Base-by-base conservation (phyloP, 169 alveolate species). In the Cryptosporidium parvum region DNA sequence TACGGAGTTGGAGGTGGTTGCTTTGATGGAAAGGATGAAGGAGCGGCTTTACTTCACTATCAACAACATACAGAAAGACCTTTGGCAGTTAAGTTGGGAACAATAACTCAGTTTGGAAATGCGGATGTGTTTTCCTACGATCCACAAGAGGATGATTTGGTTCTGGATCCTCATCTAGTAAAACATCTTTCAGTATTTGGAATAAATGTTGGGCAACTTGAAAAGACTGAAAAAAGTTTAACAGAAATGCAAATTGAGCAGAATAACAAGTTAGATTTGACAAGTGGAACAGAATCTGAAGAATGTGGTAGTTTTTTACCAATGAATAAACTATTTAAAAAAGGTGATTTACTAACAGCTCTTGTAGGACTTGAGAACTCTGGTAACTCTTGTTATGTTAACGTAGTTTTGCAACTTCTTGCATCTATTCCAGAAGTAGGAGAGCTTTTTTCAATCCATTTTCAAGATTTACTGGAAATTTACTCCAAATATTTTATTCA, bases 91-190 rank as follows among this genome's bases (percentile, higher is more conserved):
- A 97, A 97, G 93, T 73, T 97, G 21, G 98, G 98, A 2, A 97
- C 99, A 35, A 96, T 97, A 51, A 96, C 98, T 5, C 96, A 96
- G 7, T 94, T 93, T 61, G 96, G 96, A 14, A 93, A 92, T 48
- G 99, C 98, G 2, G 98, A 96, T 61, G 97, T 97, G 21, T 97
- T 93, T 92, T 95, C 97, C 53, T 97, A 97, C 92, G 97, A 97
- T 29, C 94, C 96, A 31, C 96, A 93, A 70, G 94, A 92, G 67
- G 94, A 93, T 80, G 92, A 86, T 70, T 56, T 93, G 56, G 98
- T 97, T 29, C 67, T 93, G 35, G 98, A 97, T 92, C 97, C 97
- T 1, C 71, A 93, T 33, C 93, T 97, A 33, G 96, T 94, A 0
- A 86, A 71, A 0, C 99, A 97, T 84, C 93, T 97, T 52, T 93